Evolutionary conservation across 768 basidiomycete genomes (phyloP), one percentile per base, ranked within the genome.

Genomic region (Auriscalpium orientale): DNA sequence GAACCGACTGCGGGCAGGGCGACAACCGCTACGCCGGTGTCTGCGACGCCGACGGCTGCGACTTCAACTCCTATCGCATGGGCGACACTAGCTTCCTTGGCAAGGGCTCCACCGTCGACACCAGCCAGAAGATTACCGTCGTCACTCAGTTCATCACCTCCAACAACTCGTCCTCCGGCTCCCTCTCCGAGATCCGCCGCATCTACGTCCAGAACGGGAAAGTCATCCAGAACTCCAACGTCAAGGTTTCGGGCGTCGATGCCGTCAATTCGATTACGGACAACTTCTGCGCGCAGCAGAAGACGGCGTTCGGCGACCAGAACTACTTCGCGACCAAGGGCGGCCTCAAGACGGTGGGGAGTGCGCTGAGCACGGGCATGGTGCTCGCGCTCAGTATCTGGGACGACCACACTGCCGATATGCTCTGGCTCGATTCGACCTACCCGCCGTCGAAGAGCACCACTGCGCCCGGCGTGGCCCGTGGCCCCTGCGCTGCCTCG

Each of bases 21-120:
- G 33, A 4, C 56, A 57, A 69, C 66, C 67, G 78, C 54, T 72
- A 74, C 64, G 66, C 61, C 58, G 74, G 74, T 46, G 61, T 77
- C 44, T 82, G 80, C 68, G 80, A 82, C 68, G 70, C 72, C 55
- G 78, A 78, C 56, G 80, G 80, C 22, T 82, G 80, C 65, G 80
- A 81, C 61, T 82, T 80, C 74, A 82, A 81, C 75, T 78, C 80
- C n/a, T 82, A 64, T 74, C 78, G 80, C 64, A 72, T 78, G 76
- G 79, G 80, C 21, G 62, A 72, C 67, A 66, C 58, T 44, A 53
- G 62, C 49, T 80, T 78, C 76, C 73, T 73, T 64, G 80, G 80
- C 47, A 65, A 65, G 20, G 75, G 75, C 53, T 59, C 64, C 61
- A 77, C 71, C 51, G 73, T 82, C 66, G 76, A 81, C 72, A 81